Base-by-base conservation (phyloP, 108 stramenopile species). In the Licmophora abbreviata region DNA sequence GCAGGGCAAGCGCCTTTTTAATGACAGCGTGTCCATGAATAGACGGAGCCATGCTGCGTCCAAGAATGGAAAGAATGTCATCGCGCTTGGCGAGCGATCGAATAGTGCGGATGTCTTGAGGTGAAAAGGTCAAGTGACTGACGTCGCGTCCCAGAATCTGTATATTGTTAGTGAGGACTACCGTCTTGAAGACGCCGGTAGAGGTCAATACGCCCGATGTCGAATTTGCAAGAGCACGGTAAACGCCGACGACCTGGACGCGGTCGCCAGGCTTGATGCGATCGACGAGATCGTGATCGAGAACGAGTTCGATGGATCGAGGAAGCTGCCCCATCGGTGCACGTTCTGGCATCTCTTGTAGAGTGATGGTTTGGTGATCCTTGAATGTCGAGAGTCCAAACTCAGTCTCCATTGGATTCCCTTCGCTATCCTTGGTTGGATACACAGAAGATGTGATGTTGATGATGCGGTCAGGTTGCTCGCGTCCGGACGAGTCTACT, bases 281-380 rank as follows among this genome's bases (percentile, higher is more conserved):
- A 62, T 99, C 97, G 0, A 95, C 94, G 17, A 97, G 59, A 53
- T 97, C 96, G 53, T 95, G 81, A 59, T 95, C 93, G 28, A 94
- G 44, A 37, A 97, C 56, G 29, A 95, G 74, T 38, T 97, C 96
- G 3, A 97, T 81, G 3, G 84, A 87, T 14, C 99, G 79, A 10
- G 99, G 99, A 23, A 99, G 69, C 71, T 99, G 97, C 35, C 99
- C 99, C 78, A 98, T 94, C 20, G 96, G 97, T 0, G 99, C 95
- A 12, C 87, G 64, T 73, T 97, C 97, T 14, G 88, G 88, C 86
- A 90, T 86, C 71, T 99, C 99, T 69, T 99, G 97, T 18, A 95
- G 54, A 1, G 92, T 92, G 18, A 98, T 71, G 4, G 91, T 92
- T 74, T 98, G 97, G 64, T 96, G 91, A 56, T 99, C 96, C 56